A percentile compares a stretch with the other conserved stretches of the same genome.
Evolutionary conservation across 1,284 basidiomycete genomes (phyloP).

Genomic region (Coniferiporia sulphurascens): DNA sequence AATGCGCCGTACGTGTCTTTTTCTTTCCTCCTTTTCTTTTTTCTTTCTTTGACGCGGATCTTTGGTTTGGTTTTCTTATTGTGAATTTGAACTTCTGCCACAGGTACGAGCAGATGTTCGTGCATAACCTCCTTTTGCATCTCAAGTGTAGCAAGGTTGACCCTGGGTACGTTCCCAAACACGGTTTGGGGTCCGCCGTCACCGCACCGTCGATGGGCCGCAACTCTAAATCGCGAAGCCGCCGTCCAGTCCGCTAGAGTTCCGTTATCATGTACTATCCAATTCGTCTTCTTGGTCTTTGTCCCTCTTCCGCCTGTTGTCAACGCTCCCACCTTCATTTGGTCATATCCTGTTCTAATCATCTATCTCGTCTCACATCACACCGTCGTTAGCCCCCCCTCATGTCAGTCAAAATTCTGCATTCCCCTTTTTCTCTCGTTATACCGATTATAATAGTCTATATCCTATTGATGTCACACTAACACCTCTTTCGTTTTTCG

Average conservation of each 20-base stretch:
- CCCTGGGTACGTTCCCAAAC: constrained; percentile 67
- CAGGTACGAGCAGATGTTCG: constrained; percentile 84
- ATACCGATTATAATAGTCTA: not conserved
- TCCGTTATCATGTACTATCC: not conserved
- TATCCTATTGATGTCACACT: not conserved
- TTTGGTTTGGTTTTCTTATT: constrained; percentile 5
- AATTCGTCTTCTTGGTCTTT: not conserved
- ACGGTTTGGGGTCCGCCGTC: constrained; percentile 61
- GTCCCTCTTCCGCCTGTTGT: not conserved
- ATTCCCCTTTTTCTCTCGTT: not conserved
- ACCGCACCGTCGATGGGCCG: constrained; percentile 29
- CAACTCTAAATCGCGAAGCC: constrained; percentile 31
- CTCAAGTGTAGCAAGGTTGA: constrained; percentile 73
- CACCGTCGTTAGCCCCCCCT: not conserved
- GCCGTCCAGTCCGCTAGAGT: constrained; percentile 22
- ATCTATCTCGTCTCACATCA: not conserved
- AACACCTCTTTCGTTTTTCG: not conserved
- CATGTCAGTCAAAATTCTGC: not conserved
- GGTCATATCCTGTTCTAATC: not conserved
- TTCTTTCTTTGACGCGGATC: too few relatives aligned
- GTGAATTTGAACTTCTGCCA: not conserved
- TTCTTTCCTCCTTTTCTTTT: constrained; percentile 7
- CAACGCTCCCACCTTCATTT: not conserved
- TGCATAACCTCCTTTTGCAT: constrained; percentile 76
- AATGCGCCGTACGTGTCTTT: constrained; percentile 70